Percentiles rank a stretch among this genome's conserved stretches.
Conservation (phyloP, 2,329 filamentous ascomycete genomes). For the Ascochyta viciae-villosae region DNA sequence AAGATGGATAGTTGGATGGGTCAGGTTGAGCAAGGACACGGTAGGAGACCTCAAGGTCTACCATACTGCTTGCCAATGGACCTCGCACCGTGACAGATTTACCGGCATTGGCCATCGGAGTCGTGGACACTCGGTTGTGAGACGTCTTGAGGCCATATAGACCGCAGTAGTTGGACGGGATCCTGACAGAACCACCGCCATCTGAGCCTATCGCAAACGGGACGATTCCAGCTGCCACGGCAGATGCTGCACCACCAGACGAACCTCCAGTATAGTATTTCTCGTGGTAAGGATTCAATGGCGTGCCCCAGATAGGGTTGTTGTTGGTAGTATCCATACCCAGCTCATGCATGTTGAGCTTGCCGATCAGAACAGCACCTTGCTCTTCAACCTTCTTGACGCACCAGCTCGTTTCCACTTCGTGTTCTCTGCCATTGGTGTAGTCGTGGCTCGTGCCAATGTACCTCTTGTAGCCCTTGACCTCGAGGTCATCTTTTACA, state of each 20-base stretch:
- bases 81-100: constrained; percentile 72
- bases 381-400: constrained; percentile 74
- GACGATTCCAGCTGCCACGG: constrained; percentile 72
- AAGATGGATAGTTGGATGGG: constrained; percentile 65
- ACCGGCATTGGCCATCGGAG: constrained; percentile 65
- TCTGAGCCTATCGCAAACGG: constrained; percentile 77
- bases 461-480: constrained; percentile 73
- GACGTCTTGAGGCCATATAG: constrained; percentile 82
- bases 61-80: constrained; percentile 76
- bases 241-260: constrained; percentile 77
- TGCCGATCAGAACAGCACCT: constrained; percentile 77
- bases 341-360: constrained; percentile 81
- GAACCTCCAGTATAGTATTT: constrained; percentile 82
- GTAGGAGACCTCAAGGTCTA: constrained; percentile 84
- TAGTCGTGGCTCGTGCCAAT: constrained; percentile 69
- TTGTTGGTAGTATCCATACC: constrained; percentile 85
- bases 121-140: constrained; percentile 70
- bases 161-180: constrained; percentile 78
- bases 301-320: constrained; percentile 77
- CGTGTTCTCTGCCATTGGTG: constrained; percentile 49
- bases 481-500: constrained; percentile 80
- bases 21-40: constrained; percentile 78
- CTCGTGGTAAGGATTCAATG: constrained; percentile 78
- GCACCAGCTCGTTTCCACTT: constrained; percentile 70
- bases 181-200: constrained; percentile 76